A percentile compares a stretch with the other conserved stretches of the same genome.
Conservation (phyloP, 148 eudicot species). For the Vaccinium myrtillus region DNA sequence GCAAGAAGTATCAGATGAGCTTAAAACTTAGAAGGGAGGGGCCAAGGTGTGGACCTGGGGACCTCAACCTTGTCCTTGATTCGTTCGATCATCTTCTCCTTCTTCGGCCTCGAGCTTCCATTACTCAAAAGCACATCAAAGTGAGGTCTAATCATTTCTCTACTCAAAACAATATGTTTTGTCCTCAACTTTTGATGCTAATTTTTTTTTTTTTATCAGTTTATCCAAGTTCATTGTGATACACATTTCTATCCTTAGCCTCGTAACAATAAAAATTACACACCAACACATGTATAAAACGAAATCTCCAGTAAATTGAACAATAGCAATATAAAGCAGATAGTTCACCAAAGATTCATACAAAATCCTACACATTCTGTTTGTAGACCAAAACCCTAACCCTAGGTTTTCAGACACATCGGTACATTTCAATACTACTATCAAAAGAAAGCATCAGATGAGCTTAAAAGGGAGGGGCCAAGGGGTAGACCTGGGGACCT, state of each 20-base stretch:
- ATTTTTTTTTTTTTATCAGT: background rate
- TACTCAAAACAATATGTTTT: background rate
- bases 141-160: background rate
- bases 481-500: constrained; percentile 96
- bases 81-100: constrained; percentile 68
- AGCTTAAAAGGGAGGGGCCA: constrained; percentile 99
- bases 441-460: constrained; percentile 32
- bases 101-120: constrained; percentile 77
- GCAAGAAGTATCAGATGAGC: constrained; percentile 47
- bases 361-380: background rate
- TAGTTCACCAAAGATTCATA: background rate
- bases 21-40: constrained; percentile 70
- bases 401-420: background rate
- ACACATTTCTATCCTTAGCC: background rate
- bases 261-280: background rate
- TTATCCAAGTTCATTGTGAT: background rate
- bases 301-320: background rate
- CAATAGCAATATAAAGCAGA: background rate
- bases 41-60: constrained; percentile 99
- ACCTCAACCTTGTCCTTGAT: constrained; percentile 84
- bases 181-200: background rate
- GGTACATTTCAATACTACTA: background rate
- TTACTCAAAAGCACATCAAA: background rate
- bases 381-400: background rate
- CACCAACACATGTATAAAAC: background rate